These are phyloP conservation scores for Chytridiales sp. DNA, from an alignment of 371 early-diverging fungal species.

Conservation along the genomic window DNA sequence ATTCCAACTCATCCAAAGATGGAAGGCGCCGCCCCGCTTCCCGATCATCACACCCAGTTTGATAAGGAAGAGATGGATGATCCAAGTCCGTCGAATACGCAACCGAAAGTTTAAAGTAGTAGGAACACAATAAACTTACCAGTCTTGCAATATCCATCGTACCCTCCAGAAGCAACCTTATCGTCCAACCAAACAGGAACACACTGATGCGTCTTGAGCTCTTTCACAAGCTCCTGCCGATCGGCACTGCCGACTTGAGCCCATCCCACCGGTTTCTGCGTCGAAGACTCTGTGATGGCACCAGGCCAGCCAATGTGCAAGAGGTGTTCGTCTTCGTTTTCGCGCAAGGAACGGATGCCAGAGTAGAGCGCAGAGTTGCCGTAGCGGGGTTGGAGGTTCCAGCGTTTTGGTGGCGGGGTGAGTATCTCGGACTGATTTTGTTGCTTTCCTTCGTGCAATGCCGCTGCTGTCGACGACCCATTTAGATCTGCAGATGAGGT, in stretches of 20 bases:
- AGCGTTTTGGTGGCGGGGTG: slow-evolving; percentile 10
- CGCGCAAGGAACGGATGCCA: slow-evolving; percentile 69
- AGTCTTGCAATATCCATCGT: slow-evolving; percentile 88
- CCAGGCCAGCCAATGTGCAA: slow-evolving; percentile 71
- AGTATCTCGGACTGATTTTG: neutral
- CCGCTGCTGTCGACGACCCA: no score
- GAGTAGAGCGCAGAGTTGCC: slow-evolving; percentile 79
- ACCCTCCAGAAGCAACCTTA: slow-evolving; percentile 68
- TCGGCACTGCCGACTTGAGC: slow-evolving; percentile 18
- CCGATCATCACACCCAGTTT: neutral
- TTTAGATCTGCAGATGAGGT: no score
- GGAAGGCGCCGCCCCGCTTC: no score
- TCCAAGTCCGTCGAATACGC: no score
- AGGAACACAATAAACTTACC: no score
- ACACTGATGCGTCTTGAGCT: slow-evolving; percentile 59
- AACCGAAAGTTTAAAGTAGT: no score
- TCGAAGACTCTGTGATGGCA: slow-evolving; percentile 33
- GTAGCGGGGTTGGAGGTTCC: slow-evolving; percentile 46
- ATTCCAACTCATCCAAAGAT: no score
- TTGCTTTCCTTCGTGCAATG: no score
- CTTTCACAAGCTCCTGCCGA: slow-evolving; percentile 55
- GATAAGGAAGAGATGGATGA: no score
- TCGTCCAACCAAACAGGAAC: slow-evolving; percentile 79
- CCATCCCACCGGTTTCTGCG: neutral
- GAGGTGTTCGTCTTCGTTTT: slow-evolving; percentile 7